These are phyloP conservation scores for Reticulascus tulasneorum DNA, from an alignment of 2,329 filamentous ascomycete species.

Conservation along the genomic window DNA sequence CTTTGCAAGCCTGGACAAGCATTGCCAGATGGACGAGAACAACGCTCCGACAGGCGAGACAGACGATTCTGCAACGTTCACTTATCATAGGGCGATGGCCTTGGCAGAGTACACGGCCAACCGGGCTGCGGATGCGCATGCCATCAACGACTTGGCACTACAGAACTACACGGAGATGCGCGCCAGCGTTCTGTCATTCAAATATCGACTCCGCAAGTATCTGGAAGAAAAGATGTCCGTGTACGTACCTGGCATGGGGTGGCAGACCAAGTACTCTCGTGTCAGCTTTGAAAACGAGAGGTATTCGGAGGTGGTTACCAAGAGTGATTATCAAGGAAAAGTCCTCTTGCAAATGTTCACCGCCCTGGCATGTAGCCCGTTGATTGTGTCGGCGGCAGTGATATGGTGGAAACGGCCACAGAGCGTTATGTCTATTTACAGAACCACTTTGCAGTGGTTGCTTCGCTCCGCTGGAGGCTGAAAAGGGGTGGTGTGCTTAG, in stretches of 20 bases:
- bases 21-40: slow-evolving; percentile 44
- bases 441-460: too few species aligned
- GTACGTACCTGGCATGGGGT: slow-evolving; percentile 73
- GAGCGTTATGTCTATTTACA: slow-evolving; percentile 7
- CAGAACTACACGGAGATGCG: slow-evolving; percentile 96
- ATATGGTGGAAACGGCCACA: slow-evolving; percentile 15
- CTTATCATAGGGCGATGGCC: slow-evolving; percentile 63
- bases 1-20: slow-evolving; percentile 74
- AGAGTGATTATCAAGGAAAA: slow-evolving; percentile 65
- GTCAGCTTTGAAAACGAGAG: slow-evolving; percentile 92
- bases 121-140: slow-evolving; percentile 73
- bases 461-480: too few species aligned
- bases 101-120: slow-evolving; percentile 71
- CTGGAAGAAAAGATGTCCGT: slow-evolving; percentile 81
- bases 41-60: slow-evolving; percentile 33
- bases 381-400: slow-evolving; percentile 8
- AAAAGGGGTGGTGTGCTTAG: too few species aligned
- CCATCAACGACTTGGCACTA: slow-evolving; percentile 88
- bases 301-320: slow-evolving; percentile 76
- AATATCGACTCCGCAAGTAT: slow-evolving; percentile 78
- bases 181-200: slow-evolving; percentile 69
- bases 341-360: slow-evolving; percentile 40
- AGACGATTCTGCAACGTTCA: slow-evolving; percentile 46
- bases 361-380: slow-evolving; percentile 11
- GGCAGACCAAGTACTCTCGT: slow-evolving; percentile 87